Conservation (phyloP, 208 protist species). For the Wallacemonas sp. region DNA sequence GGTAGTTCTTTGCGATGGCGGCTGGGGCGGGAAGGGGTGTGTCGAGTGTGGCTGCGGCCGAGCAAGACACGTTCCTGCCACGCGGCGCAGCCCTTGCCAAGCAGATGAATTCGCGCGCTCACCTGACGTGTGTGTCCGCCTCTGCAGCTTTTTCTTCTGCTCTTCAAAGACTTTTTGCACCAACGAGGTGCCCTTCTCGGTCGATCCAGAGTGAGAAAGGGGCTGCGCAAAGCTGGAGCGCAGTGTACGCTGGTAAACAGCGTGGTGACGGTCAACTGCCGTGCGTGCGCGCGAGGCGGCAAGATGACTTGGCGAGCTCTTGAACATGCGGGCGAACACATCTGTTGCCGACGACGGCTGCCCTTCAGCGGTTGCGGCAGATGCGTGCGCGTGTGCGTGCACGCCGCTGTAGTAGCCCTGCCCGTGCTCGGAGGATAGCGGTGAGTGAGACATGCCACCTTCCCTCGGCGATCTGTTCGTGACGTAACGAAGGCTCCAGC, state of each 20-base stretch:
- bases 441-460: no score
- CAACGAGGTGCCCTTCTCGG: neutral
- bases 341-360: neutral
- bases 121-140: neutral
- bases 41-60: neutral
- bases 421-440: no score
- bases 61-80: neutral
- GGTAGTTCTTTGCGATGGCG: neutral
- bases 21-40: neutral
- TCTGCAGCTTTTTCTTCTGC: neutral
- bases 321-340: slow-evolving; percentile 4
- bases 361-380: neutral
- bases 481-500: no score
- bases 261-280: neutral
- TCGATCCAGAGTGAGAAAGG: neutral
- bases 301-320: neutral
- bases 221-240: neutral
- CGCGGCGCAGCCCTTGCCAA: neutral
- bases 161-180: neutral
- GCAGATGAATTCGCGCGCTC: neutral
- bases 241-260: neutral
- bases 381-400: no score
- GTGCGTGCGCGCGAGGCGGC: neutral
- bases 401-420: no score
- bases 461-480: no score